Percentiles rank a stretch among this genome's conserved stretches.
phyloP scores from a whole-genome alignment of 2,329 filamentous ascomycete species.

The Tolypocladium cylindrosporum region DNA sequence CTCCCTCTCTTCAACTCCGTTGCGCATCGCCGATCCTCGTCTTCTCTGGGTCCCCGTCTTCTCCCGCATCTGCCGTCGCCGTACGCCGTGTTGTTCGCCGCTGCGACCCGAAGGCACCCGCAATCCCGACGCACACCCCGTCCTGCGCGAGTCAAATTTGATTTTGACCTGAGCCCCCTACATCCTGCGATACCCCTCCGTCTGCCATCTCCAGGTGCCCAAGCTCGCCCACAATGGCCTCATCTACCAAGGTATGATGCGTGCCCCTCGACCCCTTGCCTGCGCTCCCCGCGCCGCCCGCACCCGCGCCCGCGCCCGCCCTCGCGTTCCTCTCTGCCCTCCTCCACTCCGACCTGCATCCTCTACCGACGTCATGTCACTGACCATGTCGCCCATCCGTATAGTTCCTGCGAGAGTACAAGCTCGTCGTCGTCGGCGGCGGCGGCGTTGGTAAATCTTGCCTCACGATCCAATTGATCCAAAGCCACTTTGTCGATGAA shows the following conservation, averaged over 20 bases:
- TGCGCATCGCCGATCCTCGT: background rate
- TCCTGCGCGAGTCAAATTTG: conserved; percentile 9
- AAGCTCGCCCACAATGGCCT: conserved; percentile 18
- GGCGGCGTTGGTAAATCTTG: conserved; percentile 99
- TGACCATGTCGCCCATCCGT: background rate
- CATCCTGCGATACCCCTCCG: conserved; percentile 3
- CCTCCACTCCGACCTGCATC: background rate
- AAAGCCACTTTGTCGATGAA: conserved; percentile 97
- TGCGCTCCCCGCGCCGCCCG: background rate
- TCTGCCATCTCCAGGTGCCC: background rate
- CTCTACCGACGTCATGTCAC: background rate
- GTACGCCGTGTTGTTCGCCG: background rate
- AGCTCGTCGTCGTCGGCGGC: conserved; percentile 92
- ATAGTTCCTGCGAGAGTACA: conserved; percentile 84
- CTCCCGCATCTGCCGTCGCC: background rate
- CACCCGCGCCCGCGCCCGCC: background rate
- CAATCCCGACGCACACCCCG: background rate
- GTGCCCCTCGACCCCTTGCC: background rate
- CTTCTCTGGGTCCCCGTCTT: background rate
- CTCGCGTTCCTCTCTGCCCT: background rate
- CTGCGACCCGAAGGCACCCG: conserved; percentile 1
- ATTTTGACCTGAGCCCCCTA: conserved; percentile 1
- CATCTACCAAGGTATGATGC: conserved; percentile 23
- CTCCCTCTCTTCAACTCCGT: background rate
- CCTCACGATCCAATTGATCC: conserved; percentile 92